phyloP scores from a whole-genome alignment of 2,329 filamentous ascomycete genomes.

The Helminthosporium solani region DNA sequence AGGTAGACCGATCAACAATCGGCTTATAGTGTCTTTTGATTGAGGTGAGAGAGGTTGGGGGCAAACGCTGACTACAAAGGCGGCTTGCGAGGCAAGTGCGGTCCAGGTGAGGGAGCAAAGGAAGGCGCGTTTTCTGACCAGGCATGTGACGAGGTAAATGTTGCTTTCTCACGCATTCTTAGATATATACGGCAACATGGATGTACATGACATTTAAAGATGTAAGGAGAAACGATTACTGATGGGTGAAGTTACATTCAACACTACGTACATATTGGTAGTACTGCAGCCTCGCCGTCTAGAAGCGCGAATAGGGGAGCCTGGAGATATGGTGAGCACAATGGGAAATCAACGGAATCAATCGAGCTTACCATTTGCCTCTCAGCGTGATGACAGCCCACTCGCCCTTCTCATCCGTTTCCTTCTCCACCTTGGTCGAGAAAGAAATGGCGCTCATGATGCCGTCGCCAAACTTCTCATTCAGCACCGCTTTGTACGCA shows the following conservation, averaged over 20 bases:
- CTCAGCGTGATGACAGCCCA: slow-evolving; percentile 85
- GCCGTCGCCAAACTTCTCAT: slow-evolving; percentile 79
- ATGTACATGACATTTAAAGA: too few species aligned
- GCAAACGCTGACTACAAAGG: not conserved
- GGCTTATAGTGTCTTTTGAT: not conserved
- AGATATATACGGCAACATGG: too few species aligned
- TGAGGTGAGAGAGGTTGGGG: not conserved
- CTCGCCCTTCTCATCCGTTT: slow-evolving; percentile 78
- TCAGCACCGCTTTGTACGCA: slow-evolving; percentile 90
- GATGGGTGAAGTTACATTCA: too few species aligned
- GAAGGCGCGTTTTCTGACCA: not conserved
- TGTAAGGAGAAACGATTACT: too few species aligned
- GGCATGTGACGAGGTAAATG: not conserved
- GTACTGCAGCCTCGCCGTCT: slow-evolving; percentile 1
- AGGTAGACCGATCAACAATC: not conserved
- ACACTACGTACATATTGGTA: too few species aligned
- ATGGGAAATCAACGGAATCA: not conserved
- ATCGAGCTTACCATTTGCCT: slow-evolving; percentile 71
- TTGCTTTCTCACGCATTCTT: too few species aligned
- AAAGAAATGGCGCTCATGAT: slow-evolving; percentile 98
- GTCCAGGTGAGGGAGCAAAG: not conserved
- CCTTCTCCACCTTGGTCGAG: slow-evolving; percentile 88
- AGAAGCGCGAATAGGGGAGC: slow-evolving; percentile 54
- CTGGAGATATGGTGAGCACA: slow-evolving; percentile 25
- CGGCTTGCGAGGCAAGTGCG: not conserved